phyloP scores from a whole-genome alignment of 768 basidiomycete species.

The Russula ochroleuca region DNA sequence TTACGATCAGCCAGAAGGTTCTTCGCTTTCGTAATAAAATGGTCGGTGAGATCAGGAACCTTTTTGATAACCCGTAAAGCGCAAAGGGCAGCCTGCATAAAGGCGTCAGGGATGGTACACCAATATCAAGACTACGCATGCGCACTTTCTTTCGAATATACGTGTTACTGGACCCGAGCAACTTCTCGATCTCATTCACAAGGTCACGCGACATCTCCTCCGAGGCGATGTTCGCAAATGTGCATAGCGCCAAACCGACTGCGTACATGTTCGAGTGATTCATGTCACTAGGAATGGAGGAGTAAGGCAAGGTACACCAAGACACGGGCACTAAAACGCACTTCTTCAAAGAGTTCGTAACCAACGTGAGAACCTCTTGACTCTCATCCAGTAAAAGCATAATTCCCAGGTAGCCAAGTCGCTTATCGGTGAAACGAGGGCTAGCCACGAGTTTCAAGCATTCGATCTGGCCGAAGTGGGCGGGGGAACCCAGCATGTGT shows the following conservation, averaged over 20 bases:
- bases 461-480: conserved; percentile 99
- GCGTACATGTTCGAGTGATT: conserved; percentile 99
- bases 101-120: not conserved
- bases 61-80: conserved; percentile 91
- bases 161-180: conserved; percentile 94
- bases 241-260: conserved; percentile 94
- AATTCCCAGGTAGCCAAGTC: conserved; percentile 93
- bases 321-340: conserved; percentile 37
- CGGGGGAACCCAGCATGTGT: conserved; percentile 97
- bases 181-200: conserved; percentile 95
- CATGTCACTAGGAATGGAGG: conserved; percentile 72
- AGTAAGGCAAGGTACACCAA: conserved; percentile 18
- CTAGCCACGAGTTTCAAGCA: conserved; percentile 92
- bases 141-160: conserved; percentile 98
- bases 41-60: conserved; percentile 92
- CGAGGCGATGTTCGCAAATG: conserved; percentile 97
- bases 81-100: conserved; percentile 81
- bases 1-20: conserved; percentile 92
- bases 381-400: conserved; percentile 98
- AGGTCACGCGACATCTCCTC: conserved; percentile 99
- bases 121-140: not conserved
- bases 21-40: conserved; percentile 85
- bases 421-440: conserved; percentile 93
- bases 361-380: conserved; percentile 93
- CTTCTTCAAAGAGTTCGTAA: conserved; percentile 99